Evolutionary conservation across 805 yeast species (phyloP).

Genomic region (Kodamaea leandrae): DNA sequence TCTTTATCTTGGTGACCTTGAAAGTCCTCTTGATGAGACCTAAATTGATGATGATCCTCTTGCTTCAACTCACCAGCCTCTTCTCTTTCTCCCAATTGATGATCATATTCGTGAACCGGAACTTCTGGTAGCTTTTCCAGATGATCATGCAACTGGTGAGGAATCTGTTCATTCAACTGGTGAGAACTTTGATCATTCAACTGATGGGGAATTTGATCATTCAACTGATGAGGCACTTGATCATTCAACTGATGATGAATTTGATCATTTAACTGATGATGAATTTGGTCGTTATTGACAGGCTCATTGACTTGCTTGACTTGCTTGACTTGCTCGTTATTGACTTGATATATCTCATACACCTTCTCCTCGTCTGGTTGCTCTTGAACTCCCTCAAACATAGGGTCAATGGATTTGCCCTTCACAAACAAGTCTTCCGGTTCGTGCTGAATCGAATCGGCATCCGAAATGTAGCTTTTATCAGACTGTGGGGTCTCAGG

Average conservation of each 20-base stretch:
- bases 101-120: neutral
- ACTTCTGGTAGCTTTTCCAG: too few relatives aligned
- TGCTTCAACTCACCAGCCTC: too few relatives aligned
- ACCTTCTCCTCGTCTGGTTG: neutral
- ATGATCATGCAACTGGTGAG: too few relatives aligned
- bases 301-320: neutral
- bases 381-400: neutral
- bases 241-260: too few relatives aligned
- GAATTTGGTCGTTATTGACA: neutral
- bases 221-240: too few relatives aligned
- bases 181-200: neutral
- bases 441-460: conserved; percentile 40
- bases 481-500: conserved; percentile 38
- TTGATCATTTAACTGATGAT: too few relatives aligned
- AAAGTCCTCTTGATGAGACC: neutral
- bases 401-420: conserved; percentile 5
- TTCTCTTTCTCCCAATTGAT: too few relatives aligned
- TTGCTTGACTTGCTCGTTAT: neutral
- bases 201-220: neutral
- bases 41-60: too few relatives aligned
- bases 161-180: neutral
- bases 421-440: conserved; percentile 29
- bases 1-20: neutral
- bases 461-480: conserved; percentile 36
- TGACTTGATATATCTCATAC: too few relatives aligned